Evolutionary conservation across 345 rosid species (phyloP).

Genomic region (Populus nigra): DNA sequence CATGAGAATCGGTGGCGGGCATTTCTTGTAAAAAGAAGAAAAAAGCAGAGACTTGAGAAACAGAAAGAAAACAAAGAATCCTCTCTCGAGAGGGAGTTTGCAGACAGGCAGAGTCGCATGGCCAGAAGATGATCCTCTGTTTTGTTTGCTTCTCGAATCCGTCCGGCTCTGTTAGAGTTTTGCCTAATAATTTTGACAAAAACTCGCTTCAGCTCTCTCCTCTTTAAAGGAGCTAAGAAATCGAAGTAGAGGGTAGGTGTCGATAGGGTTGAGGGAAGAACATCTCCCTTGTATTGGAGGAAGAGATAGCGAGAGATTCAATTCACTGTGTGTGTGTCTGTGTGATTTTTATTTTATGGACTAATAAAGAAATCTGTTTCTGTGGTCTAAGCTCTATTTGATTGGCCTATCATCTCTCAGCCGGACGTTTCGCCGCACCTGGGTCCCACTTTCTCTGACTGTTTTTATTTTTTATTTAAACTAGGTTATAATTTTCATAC

Average conservation of each 20-base stretch:
- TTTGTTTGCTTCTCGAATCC: constrained; percentile 11
- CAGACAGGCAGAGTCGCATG: constrained; percentile 77
- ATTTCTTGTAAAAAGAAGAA: constrained; percentile 28
- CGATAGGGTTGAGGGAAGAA: constrained; percentile 30
- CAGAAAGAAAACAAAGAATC: constrained; percentile 24
- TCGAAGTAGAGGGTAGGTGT: background rate
- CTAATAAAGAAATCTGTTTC: background rate
- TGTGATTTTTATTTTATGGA: no score
- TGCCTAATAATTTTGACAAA: background rate
- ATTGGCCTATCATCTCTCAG: background rate
- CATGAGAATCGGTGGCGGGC: constrained; percentile 55
- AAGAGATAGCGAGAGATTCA: background rate
- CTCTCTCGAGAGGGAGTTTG: constrained; percentile 66
- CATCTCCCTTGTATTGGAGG: background rate
- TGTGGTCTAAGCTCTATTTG: background rate
- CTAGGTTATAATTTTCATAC: no score
- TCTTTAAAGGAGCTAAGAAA: background rate
- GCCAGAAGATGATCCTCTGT: constrained; percentile 38
- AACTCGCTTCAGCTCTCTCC: no score
- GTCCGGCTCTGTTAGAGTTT: constrained; percentile 17
- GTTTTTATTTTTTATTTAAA: no score
- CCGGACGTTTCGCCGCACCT: background rate
- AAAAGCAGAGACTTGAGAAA: constrained; percentile 15
- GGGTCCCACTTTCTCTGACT: background rate
- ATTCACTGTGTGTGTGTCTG: background rate